Evolutionary conservation across 2,329 filamentous ascomycete species (phyloP), one percentile per base, ranked within the genome.

Genomic region (Fusarium albosuccineum): DNA sequence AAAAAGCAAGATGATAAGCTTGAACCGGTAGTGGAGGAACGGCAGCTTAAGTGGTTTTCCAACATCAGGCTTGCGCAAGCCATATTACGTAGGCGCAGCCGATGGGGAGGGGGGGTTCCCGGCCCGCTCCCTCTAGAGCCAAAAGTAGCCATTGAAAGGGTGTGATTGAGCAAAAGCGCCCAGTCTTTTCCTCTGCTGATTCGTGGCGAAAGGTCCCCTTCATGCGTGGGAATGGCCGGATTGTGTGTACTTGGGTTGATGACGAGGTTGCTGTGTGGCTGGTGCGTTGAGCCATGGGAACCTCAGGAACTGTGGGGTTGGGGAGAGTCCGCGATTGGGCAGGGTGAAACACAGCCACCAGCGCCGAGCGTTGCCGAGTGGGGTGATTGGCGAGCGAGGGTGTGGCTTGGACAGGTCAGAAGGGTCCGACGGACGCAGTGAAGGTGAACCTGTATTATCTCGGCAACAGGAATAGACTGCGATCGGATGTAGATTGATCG

Each of bases 241-340:
- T 22, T 22, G 22, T 22, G 17, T 22, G 22, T 22, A 22, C 22
- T 22, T 58, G 17, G 52, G 37, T 45, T 37, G 46, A 65, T 59
- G 62, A 72, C 70, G 70, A 70, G 52, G 57, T 54, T 26, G 41
- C 26, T 52, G 49, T 64, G 69, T 67, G 70, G 67, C 67, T 70
- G 46, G 39, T 66, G 60, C 36, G 34, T 30, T 42, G n/a, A 42
- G 54, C 44, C 36, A 51, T 57, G 45, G 30, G 36, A 36, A 34
- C 4, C 2, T 11, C 36, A 51, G 16, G 13, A 40, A 42, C 30
- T 33, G 22, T 33, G 53, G 53, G 53, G 26, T 26, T 54, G 13
- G 16, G 14, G 41, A 22, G 14, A 4, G 14, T 9, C 4, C 14
- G 16, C 37, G 30, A 64, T 70, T 70, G 66, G 66, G n/a, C 33